Evolutionary conservation across 345 rosid genomes (phyloP).

Genomic region (Bruguiera gymnorhiza): DNA sequence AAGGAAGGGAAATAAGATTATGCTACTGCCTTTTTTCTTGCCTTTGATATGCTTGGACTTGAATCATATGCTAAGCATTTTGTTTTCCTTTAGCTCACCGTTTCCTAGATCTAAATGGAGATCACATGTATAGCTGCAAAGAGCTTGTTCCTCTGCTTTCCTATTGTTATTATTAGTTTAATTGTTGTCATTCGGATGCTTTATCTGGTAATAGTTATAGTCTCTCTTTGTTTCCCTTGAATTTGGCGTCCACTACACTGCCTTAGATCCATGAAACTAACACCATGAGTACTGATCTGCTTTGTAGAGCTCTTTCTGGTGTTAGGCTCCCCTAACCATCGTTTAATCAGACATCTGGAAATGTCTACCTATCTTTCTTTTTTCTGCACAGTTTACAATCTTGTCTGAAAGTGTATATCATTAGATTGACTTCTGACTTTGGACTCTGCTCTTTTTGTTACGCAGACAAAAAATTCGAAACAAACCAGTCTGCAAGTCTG

Average conservation of each 20-base stretch:
- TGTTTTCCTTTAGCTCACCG: background rate
- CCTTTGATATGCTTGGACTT: background rate
- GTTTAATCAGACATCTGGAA: background rate
- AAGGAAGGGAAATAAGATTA: background rate
- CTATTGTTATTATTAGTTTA: background rate
- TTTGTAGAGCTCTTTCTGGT: background rate
- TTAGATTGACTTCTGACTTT: background rate
- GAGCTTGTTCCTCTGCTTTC: too few species aligned
- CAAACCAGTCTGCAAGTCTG: conserved; percentile 22
- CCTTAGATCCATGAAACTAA: background rate
- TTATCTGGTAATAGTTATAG: too few species aligned
- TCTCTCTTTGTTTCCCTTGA: background rate
- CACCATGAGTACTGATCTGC: background rate
- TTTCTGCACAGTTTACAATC: background rate
- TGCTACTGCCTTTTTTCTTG: background rate
- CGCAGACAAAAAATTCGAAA: conserved; percentile 9
- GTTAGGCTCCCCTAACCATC: too few species aligned
- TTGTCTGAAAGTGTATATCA: background rate
- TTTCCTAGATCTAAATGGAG: conserved; percentile 10
- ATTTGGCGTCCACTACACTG: background rate
- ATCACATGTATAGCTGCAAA: background rate
- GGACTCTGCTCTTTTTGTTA: background rate
- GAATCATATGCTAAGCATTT: background rate
- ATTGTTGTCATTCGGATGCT: background rate
- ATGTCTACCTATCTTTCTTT: background rate